Evolutionary conservation across 23 red algal genomes (phyloP).

Genomic region (Gracilaria caudata): DNA sequence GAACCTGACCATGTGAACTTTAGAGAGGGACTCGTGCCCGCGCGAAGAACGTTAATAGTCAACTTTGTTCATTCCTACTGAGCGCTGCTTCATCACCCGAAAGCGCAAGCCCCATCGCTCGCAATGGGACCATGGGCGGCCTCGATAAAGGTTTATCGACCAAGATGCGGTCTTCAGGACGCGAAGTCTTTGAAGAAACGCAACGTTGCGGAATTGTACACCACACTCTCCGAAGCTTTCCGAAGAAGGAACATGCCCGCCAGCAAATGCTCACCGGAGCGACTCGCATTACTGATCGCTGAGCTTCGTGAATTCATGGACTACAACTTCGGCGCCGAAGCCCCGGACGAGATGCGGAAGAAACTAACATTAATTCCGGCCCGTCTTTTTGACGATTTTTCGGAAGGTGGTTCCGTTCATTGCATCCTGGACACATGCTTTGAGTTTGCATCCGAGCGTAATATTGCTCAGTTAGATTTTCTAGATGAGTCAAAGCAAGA

Average conservation of each 20-base stretch:
- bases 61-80: not conserved
- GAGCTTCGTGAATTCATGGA: conserved; percentile 54
- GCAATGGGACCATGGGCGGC: conserved; percentile 26
- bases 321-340: conserved; percentile 28
- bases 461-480: conserved; percentile 37
- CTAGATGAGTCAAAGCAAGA: conserved; percentile 5
- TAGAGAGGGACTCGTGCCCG: not conserved
- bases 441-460: conserved; percentile 20
- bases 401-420: conserved; percentile 40
- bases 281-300: conserved; percentile 28
- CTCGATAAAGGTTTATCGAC: conserved; percentile 22
- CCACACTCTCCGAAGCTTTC: conserved; percentile 38
- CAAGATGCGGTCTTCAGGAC: conserved; percentile 31
- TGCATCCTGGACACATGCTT: conserved; percentile 48
- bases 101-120: not conserved
- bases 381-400: conserved; percentile 60
- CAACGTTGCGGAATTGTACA: not conserved
- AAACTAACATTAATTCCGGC: conserved; percentile 47
- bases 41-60: not conserved
- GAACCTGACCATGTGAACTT: not conserved
- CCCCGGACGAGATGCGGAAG: conserved; percentile 6
- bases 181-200: conserved; percentile 12
- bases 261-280: conserved; percentile 32
- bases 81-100: not conserved
- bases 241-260: not conserved